phyloP scores from a whole-genome alignment of 1,139 yeast genomes.

The Hyphopichia khmerensis region DNA sequence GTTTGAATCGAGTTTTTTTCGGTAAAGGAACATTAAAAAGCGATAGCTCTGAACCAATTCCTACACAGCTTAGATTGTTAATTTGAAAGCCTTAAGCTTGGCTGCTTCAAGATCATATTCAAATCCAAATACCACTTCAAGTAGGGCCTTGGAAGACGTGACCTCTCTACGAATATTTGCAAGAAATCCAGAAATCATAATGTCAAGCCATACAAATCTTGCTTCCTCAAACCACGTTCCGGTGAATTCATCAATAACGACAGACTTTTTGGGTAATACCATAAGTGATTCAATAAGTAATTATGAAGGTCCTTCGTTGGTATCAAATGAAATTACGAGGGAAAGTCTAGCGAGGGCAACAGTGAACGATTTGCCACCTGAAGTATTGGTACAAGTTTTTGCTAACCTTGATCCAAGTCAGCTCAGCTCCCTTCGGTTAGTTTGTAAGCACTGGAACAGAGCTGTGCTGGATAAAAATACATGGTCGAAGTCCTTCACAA shows the following conservation, averaged over 20 bases:
- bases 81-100: too few species aligned
- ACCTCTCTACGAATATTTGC: too few species aligned
- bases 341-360: background rate
- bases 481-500: constrained; percentile 59
- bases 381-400: constrained; percentile 55
- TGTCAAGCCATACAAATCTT: background rate
- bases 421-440: constrained; percentile 47
- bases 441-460: constrained; percentile 52
- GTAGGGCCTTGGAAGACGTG: too few species aligned
- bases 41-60: too few species aligned
- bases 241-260: constrained; percentile 2
- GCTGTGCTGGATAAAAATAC: constrained; percentile 57
- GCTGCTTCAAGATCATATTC: too few species aligned
- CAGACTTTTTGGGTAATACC: constrained; percentile 20
- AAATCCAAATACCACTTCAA: too few species aligned
- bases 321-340: background rate
- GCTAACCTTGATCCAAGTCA: constrained; percentile 58
- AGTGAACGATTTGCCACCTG: constrained; percentile 52
- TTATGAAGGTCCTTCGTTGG: background rate
- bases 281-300: constrained; percentile 3
- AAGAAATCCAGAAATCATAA: too few species aligned
- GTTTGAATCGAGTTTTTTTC: too few species aligned
- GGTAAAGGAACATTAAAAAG: too few species aligned
- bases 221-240: background rate
- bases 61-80: too few species aligned